Conservation (phyloP, 2,329 filamentous ascomycete species). For the Saccharata proteae region DNA sequence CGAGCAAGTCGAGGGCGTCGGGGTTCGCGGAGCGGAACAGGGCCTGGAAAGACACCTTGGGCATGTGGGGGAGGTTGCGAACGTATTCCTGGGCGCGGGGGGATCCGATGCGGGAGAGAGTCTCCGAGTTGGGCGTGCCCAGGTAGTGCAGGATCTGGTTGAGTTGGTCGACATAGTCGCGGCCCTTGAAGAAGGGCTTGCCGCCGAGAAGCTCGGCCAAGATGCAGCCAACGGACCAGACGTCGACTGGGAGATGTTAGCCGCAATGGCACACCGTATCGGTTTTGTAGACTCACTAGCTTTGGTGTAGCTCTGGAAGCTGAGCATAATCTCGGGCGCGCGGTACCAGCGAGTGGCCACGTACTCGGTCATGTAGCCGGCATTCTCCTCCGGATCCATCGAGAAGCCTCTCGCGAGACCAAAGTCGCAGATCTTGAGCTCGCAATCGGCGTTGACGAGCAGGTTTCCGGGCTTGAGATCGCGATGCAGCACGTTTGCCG, state of each 20-base stretch:
- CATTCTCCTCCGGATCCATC: constrained; percentile 93
- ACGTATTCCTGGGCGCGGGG: constrained; percentile 97
- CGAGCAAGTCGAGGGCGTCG: constrained; percentile 85
- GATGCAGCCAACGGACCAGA: constrained; percentile 98
- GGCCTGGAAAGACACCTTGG: constrained; percentile 76
- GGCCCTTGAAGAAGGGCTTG: constrained; percentile 96
- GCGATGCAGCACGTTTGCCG: constrained; percentile 91
- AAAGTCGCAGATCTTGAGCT: constrained; percentile 99
- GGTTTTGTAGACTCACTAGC: constrained; percentile 73
- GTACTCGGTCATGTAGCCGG: constrained; percentile 99
- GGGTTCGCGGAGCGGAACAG: constrained; percentile 94
- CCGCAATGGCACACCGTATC: neutral
- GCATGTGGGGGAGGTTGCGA: constrained; percentile 88
- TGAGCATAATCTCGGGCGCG: constrained; percentile 97
- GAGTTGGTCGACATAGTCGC: constrained; percentile 97
- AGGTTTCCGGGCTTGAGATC: constrained; percentile 96
- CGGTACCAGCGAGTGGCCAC: constrained; percentile 98
- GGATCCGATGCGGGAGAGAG: constrained; percentile 83
- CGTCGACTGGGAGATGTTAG: constrained; percentile 57
- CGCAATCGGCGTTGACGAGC: constrained; percentile 96
- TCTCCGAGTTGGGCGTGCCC: constrained; percentile 92
- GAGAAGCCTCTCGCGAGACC: constrained; percentile 94
- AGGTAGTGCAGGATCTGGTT: constrained; percentile 99
- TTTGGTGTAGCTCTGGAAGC: constrained; percentile 99
- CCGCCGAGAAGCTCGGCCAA: constrained; percentile 91